Base-by-base conservation (phyloP, 805 yeast species). In the Debaryomyces castellii region DNA sequence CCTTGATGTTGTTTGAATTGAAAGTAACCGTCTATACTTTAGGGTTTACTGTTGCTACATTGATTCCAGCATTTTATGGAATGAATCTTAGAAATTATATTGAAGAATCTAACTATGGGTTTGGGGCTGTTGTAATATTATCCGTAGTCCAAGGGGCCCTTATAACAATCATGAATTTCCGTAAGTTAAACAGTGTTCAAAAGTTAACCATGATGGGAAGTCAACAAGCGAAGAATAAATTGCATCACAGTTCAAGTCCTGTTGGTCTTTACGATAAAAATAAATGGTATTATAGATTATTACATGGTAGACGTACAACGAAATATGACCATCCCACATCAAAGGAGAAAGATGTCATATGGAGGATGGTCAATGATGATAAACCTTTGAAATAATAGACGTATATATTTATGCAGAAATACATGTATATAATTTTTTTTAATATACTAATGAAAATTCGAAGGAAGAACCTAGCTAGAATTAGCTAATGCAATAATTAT, bases 51-150 rank as follows among this genome's bases (percentile, higher is more conserved):
- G 85, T 88, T 18, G 96, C 96, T 1, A 85, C 96, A 1, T 68
- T 88, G 17, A 55, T 89, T 1, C 96, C 97, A 2, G 96, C 96
- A 6, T 83, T 90, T 54, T 91, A 88, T 58, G 96, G 96, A 27
- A 87, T 87, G 95, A 87, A 87, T 58, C 67, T 87, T 55, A 84
- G 84, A 51, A 87, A 87, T 55, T 87, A 82, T 57, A 80, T 87
- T 4, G 95, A 87, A 60, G 88, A 85, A 4, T 79, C 87, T 0
- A 57, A 69, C 28, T 58, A 66, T 34, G 94, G 94, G 0, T 87
- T 87, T 63, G 81, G 76, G 0, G 67, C 73, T 1, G 83, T 86
- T 4, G 72, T 85, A 1, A 60, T 62, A 0, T 45, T 79, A 4
- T 82, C 89, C 9, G 52, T 80, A 2, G 11, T 80, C 0, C 74